A percentile compares a stretch with the other conserved stretches of the same genome.
phyloP scores from a whole-genome alignment of 2,329 filamentous ascomycete genomes.

The Fusarium burgessii region DNA sequence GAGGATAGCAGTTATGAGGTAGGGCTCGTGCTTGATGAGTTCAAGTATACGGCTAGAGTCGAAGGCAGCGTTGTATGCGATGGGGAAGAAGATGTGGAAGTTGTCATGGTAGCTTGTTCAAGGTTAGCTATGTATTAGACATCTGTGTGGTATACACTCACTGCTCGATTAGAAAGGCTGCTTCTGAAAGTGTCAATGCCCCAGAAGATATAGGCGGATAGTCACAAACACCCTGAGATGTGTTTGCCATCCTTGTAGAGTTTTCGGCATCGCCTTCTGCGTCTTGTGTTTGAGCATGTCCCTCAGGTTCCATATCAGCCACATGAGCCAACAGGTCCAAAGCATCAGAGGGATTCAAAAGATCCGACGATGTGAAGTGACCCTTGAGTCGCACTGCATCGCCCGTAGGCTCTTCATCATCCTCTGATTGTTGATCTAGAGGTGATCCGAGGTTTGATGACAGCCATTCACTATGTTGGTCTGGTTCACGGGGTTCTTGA shows the following conservation, averaged over 20 bases:
- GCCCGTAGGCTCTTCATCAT: slow-evolving; percentile 9
- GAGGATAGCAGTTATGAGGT: slow-evolving; percentile 76
- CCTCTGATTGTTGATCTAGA: slow-evolving; percentile 16
- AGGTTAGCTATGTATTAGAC: background rate
- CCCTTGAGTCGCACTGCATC: slow-evolving; percentile 49
- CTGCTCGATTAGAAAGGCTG: slow-evolving; percentile 46
- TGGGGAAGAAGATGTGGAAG: slow-evolving; percentile 77
- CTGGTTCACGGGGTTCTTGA: background rate
- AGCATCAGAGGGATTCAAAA: slow-evolving; percentile 57
- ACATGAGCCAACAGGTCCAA: slow-evolving; percentile 57
- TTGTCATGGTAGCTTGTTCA: slow-evolving; percentile 68
- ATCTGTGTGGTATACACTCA: slow-evolving; percentile 8
- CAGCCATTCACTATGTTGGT: slow-evolving; percentile 29
- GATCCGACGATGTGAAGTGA: slow-evolving; percentile 55
- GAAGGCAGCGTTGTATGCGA: slow-evolving; percentile 72
- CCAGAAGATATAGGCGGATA: slow-evolving; percentile 53
- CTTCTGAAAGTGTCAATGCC: slow-evolving; percentile 45
- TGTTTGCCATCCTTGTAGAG: background rate
- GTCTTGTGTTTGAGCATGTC: slow-evolving; percentile 21
- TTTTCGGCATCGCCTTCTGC: background rate
- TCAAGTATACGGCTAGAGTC: slow-evolving; percentile 63
- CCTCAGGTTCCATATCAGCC: slow-evolving; percentile 52
- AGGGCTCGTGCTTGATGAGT: slow-evolving; percentile 71
- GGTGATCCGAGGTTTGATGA: slow-evolving; percentile 35
- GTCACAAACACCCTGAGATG: slow-evolving; percentile 5